Evolutionary conservation across 371 early-diverging fungal species (phyloP).

Genomic region (Syncephalastrum racemosum): DNA sequence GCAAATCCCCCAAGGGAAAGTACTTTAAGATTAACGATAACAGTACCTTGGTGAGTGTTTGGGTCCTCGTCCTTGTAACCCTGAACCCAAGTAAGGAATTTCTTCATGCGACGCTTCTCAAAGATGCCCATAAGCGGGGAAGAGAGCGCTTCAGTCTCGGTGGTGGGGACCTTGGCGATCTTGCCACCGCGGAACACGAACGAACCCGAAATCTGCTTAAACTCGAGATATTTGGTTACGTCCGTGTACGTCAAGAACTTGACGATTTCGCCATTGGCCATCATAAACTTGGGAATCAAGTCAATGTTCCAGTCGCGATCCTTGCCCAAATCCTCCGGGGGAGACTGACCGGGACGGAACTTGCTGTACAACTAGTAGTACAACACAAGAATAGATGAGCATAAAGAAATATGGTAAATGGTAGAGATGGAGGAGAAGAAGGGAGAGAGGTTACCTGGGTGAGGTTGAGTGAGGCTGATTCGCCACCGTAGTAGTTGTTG

Average conservation of each 20-base stretch:
- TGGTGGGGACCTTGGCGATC: conserved; percentile 97
- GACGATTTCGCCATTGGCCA: conserved; percentile 95
- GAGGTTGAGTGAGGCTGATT: conserved; percentile 91
- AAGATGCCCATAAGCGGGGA: conserved; percentile 92
- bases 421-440: neutral
- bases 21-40: neutral
- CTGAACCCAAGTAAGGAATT: conserved; percentile 96
- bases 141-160: conserved; percentile 84
- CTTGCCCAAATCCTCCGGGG: conserved; percentile 72
- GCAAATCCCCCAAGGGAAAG: neutral
- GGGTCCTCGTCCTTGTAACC: conserved; percentile 80
- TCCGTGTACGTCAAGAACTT: conserved; percentile 90
- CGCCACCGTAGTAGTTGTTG: conserved; percentile 99
- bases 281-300: conserved; percentile 99
- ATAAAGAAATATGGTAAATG: conserved; percentile 1
- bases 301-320: conserved; percentile 98
- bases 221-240: conserved; percentile 97
- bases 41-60: conserved; percentile 75
- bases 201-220: conserved; percentile 96
- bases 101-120: conserved; percentile 95
- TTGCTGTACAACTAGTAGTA: conserved; percentile 89
- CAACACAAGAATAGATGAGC: neutral
- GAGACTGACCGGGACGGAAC: conserved; percentile 74
- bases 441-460: conserved; percentile 66
- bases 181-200: conserved; percentile 90